Conservation (phyloP, 306 rosid species). For the Vigna reflexopilosa region DNA sequence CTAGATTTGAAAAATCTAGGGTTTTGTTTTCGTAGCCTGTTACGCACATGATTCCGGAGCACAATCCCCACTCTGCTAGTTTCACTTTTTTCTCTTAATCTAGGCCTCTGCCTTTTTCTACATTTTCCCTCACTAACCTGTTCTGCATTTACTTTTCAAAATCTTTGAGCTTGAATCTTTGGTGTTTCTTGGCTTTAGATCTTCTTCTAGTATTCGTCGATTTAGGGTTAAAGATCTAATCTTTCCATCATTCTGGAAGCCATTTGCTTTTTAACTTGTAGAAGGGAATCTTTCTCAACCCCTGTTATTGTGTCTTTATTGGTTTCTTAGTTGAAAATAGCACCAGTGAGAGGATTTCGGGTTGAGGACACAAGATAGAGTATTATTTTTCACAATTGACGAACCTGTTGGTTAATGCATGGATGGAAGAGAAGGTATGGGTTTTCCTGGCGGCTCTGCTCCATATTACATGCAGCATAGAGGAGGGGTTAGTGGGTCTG, state of each 20-base stretch:
- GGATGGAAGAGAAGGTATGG: slow-evolving; percentile 99
- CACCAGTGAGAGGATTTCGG: slow-evolving; percentile 29
- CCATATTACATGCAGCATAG: slow-evolving; percentile 85
- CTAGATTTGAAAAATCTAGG: slow-evolving; percentile 81
- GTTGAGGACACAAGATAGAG: slow-evolving; percentile 14
- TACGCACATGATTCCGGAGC: slow-evolving; percentile 38
- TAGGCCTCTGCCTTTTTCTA: slow-evolving; percentile 49
- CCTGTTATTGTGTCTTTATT: slow-evolving; percentile 15
- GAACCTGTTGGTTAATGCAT: slow-evolving; percentile 79
- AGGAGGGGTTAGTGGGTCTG: slow-evolving; percentile 72
- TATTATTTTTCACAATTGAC: slow-evolving; percentile 35
- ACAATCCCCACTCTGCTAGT: slow-evolving; percentile 22
- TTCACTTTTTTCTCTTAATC: slow-evolving; percentile 41
- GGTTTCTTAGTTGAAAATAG: slow-evolving; percentile 19
- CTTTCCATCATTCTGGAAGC: slow-evolving; percentile 22
- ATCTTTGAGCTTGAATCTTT: slow-evolving; percentile 40
- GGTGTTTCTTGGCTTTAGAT: slow-evolving; percentile 38
- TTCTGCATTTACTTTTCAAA: slow-evolving; percentile 32
- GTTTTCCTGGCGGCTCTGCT: slow-evolving; percentile 85
- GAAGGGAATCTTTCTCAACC: neutral
- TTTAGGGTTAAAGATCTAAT: slow-evolving; percentile 38
- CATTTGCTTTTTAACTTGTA: slow-evolving; percentile 15
- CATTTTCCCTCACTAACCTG: slow-evolving; percentile 45
- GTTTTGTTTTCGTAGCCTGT: slow-evolving; percentile 60
- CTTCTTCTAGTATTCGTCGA: slow-evolving; percentile 6